Conservation (phyloP, 2,329 filamentous ascomycete species). For the Penicillium aurantiogriseum region DNA sequence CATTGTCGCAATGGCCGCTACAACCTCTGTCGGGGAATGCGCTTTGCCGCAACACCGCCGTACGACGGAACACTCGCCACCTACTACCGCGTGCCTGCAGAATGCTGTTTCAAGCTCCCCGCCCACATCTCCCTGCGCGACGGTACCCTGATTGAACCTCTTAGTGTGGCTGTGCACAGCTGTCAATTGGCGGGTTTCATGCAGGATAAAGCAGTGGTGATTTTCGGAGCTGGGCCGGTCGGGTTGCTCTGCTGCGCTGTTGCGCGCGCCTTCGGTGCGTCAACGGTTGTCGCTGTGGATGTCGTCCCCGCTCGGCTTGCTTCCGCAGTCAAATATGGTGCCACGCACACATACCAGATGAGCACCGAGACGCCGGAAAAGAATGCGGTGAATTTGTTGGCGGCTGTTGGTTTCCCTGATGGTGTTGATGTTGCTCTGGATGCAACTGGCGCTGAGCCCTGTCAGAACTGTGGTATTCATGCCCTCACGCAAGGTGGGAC, state of each 20-base stretch:
- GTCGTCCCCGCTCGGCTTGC: conserved; percentile 63
- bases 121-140: conserved; percentile 61
- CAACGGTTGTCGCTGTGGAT: conserved; percentile 75
- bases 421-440: conserved; percentile 76
- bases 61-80: conserved; percentile 80
- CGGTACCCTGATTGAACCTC: conserved; percentile 81
- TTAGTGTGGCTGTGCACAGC: conserved; percentile 80
- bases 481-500: conserved; percentile 65
- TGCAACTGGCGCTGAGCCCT: conserved; percentile 71
- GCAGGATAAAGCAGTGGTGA: conserved; percentile 72
- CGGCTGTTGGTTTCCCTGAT: conserved; percentile 56
- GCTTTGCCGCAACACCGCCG: conserved; percentile 85
- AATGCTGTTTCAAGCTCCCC: conserved; percentile 87
- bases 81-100: conserved; percentile 74
- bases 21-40: conserved; percentile 82
- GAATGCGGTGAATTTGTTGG: conserved; percentile 66
- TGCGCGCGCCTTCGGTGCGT: conserved; percentile 74
- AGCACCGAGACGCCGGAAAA: conserved; percentile 61
- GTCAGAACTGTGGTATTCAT: conserved; percentile 69
- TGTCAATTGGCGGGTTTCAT: conserved; percentile 67
- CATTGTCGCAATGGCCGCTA: conserved; percentile 76
- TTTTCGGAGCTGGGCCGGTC: conserved; percentile 82
- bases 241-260: conserved; percentile 82
- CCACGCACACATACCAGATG: conserved; percentile 54
- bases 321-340: conserved; percentile 68